Conservation (phyloP, 208 protist species). For the Acanthamoeba divionensis region DNA sequence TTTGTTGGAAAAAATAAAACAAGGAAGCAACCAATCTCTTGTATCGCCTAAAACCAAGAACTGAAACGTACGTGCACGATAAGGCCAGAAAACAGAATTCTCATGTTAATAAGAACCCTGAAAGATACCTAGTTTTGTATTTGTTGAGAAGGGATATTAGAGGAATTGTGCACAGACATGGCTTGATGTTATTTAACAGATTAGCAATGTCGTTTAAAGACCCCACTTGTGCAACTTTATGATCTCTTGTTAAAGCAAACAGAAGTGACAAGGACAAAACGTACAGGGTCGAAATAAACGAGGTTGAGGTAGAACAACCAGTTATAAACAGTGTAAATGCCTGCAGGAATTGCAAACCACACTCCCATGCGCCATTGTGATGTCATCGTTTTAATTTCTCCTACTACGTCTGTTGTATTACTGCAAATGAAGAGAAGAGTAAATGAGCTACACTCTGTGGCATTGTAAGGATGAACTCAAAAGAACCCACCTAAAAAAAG, state of each 20-base stretch:
- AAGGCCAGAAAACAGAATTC: neutral
- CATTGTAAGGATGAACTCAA: neutral
- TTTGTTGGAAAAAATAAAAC: too few species aligned
- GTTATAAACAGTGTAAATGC: slow-evolving; percentile 44
- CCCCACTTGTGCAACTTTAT: too few species aligned
- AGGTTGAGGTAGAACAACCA: slow-evolving; percentile 6
- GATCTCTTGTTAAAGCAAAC: too few species aligned
- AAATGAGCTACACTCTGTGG: neutral
- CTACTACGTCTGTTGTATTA: neutral
- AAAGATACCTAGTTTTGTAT: neutral
- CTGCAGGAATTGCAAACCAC: slow-evolving; percentile 12
- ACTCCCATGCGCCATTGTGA: neutral
- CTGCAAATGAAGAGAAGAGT: neutral
- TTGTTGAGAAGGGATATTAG: too few species aligned
- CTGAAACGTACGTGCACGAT: neutral
- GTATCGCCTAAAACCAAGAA: too few species aligned
- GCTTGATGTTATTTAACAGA: too few species aligned
- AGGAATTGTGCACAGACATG: too few species aligned
- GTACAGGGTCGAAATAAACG: neutral
- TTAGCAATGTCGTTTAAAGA: too few species aligned
- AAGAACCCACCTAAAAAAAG: neutral
- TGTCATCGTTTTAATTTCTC: neutral
- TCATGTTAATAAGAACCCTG: slow-evolving; percentile 9
- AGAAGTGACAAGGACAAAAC: too few species aligned
- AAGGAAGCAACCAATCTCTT: too few species aligned